Evolutionary conservation across 2,329 filamentous ascomycete species (phyloP).

Genomic region (Trichoderma breve): DNA sequence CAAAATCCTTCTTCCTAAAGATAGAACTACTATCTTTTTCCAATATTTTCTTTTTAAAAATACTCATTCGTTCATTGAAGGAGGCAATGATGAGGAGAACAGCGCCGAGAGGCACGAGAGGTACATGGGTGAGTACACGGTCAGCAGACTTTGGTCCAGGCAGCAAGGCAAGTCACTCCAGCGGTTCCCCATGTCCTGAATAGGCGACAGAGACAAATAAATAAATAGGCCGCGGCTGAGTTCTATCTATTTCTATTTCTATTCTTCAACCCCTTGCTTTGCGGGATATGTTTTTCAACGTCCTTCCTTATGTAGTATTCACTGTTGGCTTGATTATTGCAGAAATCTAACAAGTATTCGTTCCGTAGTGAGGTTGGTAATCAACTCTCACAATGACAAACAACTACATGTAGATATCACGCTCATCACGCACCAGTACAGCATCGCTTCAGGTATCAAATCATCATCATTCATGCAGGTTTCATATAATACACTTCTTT

Average conservation of each 20-base stretch:
- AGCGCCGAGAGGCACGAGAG: not conserved
- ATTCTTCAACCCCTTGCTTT: not conserved
- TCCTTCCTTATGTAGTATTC: not conserved
- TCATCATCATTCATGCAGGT: conserved; percentile 19
- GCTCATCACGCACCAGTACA: not conserved
- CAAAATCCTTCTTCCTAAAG: not conserved
- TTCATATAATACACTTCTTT: conserved; percentile 18
- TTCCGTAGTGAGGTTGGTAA: not conserved
- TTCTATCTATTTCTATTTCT: not conserved
- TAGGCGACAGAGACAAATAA: not conserved
- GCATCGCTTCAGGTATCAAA: conserved; percentile 6
- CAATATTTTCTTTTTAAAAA: not conserved
- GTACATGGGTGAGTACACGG: not conserved
- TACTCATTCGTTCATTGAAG: not conserved
- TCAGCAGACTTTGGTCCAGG: conserved; percentile 11
- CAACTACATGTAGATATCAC: not conserved
- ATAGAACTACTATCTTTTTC: not conserved
- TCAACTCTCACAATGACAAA: not conserved
- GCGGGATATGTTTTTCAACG: not conserved
- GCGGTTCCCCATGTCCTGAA: not conserved
- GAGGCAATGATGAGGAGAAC: not conserved
- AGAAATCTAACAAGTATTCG: not conserved
- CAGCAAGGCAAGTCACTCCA: not conserved
- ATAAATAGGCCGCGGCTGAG: not conserved
- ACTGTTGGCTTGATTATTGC: not conserved